Percentiles rank a stretch among this genome's conserved stretches.
Conservation (phyloP, 1,284 basidiomycete species). For the Naganishia albida region DNA sequence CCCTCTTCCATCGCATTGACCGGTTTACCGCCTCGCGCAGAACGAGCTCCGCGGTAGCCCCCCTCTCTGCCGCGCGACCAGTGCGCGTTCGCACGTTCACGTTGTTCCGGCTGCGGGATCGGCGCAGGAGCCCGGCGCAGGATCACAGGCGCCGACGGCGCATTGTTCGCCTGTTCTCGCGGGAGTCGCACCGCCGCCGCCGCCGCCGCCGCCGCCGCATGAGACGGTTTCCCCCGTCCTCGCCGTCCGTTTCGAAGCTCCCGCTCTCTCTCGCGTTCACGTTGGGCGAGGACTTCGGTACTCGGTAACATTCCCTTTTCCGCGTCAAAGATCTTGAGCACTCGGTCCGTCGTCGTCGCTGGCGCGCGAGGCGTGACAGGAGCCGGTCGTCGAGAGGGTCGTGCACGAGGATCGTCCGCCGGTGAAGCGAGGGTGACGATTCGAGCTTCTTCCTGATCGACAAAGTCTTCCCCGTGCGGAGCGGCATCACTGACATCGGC, state of each 20-base stretch:
- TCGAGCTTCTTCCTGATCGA: slow-evolving; percentile 11
- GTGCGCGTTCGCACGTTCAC: too few relatives aligned
- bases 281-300: slow-evolving; percentile 16
- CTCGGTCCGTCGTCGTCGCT: background rate
- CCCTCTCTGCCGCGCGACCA: background rate
- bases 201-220: background rate
- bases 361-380: background rate
- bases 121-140: too few relatives aligned
- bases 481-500: background rate
- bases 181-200: background rate
- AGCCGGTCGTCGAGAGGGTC: background rate
- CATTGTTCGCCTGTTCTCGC: background rate
- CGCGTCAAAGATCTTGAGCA: slow-evolving; percentile 19
- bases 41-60: background rate
- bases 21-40: background rate
- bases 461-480: background rate
- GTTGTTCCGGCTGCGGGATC: too few relatives aligned
- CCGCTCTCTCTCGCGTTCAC: slow-evolving; percentile 16
- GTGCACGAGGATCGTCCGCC: background rate
- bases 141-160: too few relatives aligned
- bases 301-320: slow-evolving; percentile 20
- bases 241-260: background rate
- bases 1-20: background rate
- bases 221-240: slow-evolving; percentile 3
- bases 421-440: background rate